phyloP scores from a whole-genome alignment of 371 early-diverging fungal species.

The Haplosporangium sp. region DNA sequence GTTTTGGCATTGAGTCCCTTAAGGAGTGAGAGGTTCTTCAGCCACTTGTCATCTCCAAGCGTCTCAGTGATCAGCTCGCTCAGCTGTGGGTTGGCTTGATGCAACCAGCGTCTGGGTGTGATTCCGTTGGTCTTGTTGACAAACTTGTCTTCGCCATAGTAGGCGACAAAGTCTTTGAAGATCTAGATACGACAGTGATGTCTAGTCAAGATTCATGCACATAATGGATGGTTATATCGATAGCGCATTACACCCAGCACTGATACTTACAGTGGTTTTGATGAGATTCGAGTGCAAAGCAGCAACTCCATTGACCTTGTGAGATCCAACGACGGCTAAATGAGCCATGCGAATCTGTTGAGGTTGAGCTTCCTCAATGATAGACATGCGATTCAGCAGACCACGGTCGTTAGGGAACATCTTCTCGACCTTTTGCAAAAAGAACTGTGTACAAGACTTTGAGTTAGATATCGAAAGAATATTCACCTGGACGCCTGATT shows the following conservation, averaged over 20 bases:
- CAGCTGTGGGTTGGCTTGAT: conserved; percentile 91
- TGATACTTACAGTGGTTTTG: conserved; percentile 62
- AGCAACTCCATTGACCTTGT: conserved; percentile 95
- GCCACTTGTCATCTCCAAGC: conserved; percentile 78
- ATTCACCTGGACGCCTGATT: neutral
- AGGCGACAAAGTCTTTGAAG: conserved; percentile 87
- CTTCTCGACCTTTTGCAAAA: conserved; percentile 89
- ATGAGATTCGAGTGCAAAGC: conserved; percentile 91
- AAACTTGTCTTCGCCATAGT: conserved; percentile 87
- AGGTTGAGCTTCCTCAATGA: conserved; percentile 89
- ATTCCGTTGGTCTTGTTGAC: conserved; percentile 95
- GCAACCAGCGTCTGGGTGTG: conserved; percentile 92
- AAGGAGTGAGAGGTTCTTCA: conserved; percentile 76
- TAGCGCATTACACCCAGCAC: neutral
- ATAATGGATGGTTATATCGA: neutral
- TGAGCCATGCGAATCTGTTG: conserved; percentile 85
- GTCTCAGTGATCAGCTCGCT: conserved; percentile 80
- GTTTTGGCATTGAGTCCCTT: conserved; percentile 68
- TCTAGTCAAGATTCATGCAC: neutral
- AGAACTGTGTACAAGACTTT: conserved; percentile 63
- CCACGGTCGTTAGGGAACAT: conserved; percentile 88
- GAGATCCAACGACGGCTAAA: conserved; percentile 77
- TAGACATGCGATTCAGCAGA: conserved; percentile 84
- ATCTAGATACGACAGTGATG: conserved; percentile 53
- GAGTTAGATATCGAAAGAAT: too few relatives aligned